Conservation (phyloP, 2,329 filamentous ascomycete genomes). For the Diaporthe sp. region DNA sequence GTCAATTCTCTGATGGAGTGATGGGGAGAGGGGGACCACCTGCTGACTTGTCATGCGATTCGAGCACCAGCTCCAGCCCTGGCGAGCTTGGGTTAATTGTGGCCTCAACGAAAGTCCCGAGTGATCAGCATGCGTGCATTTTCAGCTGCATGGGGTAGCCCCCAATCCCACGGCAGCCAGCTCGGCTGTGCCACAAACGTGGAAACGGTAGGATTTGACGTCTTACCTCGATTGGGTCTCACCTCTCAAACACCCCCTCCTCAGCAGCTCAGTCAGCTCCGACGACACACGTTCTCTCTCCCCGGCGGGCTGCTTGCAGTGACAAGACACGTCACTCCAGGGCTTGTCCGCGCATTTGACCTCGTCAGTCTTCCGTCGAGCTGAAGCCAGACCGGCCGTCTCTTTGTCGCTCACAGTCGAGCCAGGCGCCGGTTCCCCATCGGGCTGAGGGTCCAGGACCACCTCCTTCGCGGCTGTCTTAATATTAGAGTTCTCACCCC, state of each 20-base stretch:
- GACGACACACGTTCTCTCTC: background rate
- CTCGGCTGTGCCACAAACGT: conserved; percentile 26
- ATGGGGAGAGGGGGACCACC: background rate
- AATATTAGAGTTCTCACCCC: conserved; percentile 23
- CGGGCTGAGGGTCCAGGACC: background rate
- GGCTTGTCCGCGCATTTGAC: background rate
- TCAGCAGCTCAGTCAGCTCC: too few species aligned
- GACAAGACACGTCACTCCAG: conserved; percentile 21
- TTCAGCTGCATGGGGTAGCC: conserved; percentile 20
- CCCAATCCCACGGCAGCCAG: background rate
- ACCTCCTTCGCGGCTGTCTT: conserved; percentile 12
- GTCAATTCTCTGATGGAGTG: background rate
- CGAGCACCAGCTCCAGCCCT: background rate
- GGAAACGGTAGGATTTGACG: conserved; percentile 29
- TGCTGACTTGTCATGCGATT: conserved; percentile 18
- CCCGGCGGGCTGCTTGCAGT: conserved; percentile 15
- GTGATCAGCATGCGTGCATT: conserved; percentile 8
- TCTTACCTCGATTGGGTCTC: conserved; percentile 20
- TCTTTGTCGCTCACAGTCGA: conserved; percentile 14
- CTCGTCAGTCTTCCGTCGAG: background rate
- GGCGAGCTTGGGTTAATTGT: background rate
- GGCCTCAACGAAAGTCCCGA: background rate
- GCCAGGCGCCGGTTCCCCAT: background rate
- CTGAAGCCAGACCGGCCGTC: background rate
- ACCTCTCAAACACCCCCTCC: background rate